Evolutionary conservation across 106 monocot species (phyloP).

Genomic region (Dactylorhiza incarnata): DNA sequence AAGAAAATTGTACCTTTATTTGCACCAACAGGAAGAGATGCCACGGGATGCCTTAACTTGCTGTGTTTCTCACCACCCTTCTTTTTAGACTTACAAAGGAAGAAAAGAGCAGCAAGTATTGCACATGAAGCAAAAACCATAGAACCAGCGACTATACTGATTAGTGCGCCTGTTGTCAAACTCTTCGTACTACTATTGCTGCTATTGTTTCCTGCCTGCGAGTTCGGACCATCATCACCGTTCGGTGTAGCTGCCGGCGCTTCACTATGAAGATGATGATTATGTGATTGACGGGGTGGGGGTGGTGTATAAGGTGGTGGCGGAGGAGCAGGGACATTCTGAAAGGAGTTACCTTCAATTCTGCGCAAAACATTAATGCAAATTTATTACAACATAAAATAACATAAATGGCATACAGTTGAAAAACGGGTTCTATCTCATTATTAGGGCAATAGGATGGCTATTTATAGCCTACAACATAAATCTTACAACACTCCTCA

Average conservation of each 20-base stretch:
- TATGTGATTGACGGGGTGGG: slow-evolving; percentile 25
- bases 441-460: too few species aligned
- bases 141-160: slow-evolving; percentile 15
- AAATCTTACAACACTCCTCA: too few species aligned
- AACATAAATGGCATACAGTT: not conserved
- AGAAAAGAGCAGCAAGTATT: slow-evolving; percentile 9
- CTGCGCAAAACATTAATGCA: slow-evolving; percentile 22
- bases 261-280: slow-evolving; percentile 23
- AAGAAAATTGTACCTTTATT: slow-evolving; percentile 17
- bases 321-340: slow-evolving; percentile 61
- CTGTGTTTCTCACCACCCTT: not conserved
- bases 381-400: not conserved
- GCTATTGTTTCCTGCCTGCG: not conserved
- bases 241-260: slow-evolving; percentile 16
- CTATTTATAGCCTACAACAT: too few species aligned
- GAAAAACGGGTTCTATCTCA: too few species aligned
- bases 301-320: slow-evolving; percentile 63
- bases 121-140: slow-evolving; percentile 11
- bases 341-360: slow-evolving; percentile 62
- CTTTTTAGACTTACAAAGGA: slow-evolving; percentile 9
- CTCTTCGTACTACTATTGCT: not conserved
- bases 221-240: slow-evolving; percentile 8
- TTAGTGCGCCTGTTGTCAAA: slow-evolving; percentile 9
- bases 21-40: slow-evolving; percentile 13
- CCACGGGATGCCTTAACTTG: slow-evolving; percentile 5